Conservation (phyloP, 164 flowering plant species). For the Annona squamosa region DNA sequence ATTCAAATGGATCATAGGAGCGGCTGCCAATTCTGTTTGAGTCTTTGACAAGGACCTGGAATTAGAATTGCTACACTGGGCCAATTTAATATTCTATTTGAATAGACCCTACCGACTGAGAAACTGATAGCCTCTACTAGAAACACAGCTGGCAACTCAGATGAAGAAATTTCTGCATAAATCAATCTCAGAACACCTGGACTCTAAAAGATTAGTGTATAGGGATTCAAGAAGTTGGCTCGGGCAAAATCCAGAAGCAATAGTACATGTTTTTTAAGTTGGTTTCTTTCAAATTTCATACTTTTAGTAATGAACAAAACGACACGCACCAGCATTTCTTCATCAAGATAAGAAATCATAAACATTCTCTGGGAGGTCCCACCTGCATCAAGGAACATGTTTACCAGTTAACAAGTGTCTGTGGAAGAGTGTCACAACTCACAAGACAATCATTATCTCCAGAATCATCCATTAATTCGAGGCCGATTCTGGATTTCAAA, state of each 20-base stretch:
- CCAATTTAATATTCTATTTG: no score
- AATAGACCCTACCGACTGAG: neutral
- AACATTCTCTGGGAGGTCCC: conserved; percentile 65
- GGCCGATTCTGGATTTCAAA: no score
- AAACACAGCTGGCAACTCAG: neutral
- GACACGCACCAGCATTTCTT: conserved; percentile 39
- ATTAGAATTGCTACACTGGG: no score
- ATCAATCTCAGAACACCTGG: neutral
- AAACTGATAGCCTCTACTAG: neutral
- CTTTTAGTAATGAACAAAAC: neutral
- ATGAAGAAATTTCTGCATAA: neutral
- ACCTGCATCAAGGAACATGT: conserved; percentile 27
- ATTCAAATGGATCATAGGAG: no score
- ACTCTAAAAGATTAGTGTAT: neutral
- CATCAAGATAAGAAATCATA: conserved; percentile 97
- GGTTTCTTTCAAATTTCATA: neutral
- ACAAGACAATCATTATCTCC: no score
- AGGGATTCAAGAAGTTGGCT: neutral
- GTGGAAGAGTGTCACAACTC: no score
- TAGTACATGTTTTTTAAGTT: neutral
- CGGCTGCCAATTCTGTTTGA: no score
- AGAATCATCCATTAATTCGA: no score
- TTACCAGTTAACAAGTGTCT: no score
- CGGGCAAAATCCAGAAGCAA: neutral
- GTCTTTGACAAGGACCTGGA: no score